A percentile compares a stretch with the other conserved stretches of the same genome.
Conservation (phyloP, 139 green algal genomes). For the Closterium sp. region DNA sequence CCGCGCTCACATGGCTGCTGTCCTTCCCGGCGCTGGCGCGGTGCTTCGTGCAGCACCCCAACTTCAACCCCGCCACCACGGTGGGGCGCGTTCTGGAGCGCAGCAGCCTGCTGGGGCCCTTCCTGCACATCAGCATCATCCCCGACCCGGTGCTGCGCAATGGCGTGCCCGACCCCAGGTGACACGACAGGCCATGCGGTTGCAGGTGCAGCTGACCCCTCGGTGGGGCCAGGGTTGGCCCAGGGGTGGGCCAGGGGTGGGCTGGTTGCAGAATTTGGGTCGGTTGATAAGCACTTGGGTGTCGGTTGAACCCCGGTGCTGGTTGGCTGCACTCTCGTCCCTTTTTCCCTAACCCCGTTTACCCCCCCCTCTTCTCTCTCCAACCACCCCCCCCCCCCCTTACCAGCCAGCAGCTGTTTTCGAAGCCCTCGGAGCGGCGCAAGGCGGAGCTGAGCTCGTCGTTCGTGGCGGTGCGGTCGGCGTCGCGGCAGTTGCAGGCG, state of each 20-base stretch:
- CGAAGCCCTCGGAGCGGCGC: constrained; percentile 33
- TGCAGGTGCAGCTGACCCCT: too few relatives aligned
- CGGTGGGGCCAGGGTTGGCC: too few relatives aligned
- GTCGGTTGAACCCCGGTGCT: too few relatives aligned
- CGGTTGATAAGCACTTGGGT: too few relatives aligned
- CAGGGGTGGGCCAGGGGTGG: too few relatives aligned
- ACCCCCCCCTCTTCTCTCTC: background rate
- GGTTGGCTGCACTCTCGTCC: too few relatives aligned
- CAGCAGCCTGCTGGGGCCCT: constrained; percentile 68
- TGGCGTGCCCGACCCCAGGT: constrained; percentile 59
- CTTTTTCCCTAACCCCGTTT: constrained; percentile 18
- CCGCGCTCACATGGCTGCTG: constrained; percentile 59
- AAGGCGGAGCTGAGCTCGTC: constrained; percentile 37
- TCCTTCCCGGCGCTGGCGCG: constrained; percentile 59
- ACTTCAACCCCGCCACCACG: background rate
- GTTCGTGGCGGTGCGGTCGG: constrained; percentile 61
- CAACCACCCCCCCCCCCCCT: background rate
- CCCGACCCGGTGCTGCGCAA: constrained; percentile 56
- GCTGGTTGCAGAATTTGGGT: too few relatives aligned
- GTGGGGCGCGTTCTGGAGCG: constrained; percentile 47
- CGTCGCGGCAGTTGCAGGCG: constrained; percentile 45
- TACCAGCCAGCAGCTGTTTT: constrained; percentile 38
- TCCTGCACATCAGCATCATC: constrained; percentile 66
- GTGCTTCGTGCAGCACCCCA: constrained; percentile 52
- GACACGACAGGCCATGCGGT: background rate